Percentiles rank a stretch among this genome's conserved stretches.
These are phyloP conservation scores for Trichoderma sp. DNA, from an alignment of 2,329 filamentous ascomycete genomes.

Conservation along the genomic window DNA sequence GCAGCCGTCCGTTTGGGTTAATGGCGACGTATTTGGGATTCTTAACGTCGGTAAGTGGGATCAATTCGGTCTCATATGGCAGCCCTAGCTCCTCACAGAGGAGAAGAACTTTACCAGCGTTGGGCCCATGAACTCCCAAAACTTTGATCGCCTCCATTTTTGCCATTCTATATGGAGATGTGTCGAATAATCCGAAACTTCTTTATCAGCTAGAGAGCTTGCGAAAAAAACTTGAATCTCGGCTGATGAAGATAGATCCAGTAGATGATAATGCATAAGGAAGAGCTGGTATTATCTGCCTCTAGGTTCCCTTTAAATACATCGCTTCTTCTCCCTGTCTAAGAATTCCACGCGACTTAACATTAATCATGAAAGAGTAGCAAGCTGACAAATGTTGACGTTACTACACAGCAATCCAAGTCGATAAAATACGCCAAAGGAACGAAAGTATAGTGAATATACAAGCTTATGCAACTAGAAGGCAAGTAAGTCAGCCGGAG, in stretches of 20 bases:
- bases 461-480: background rate
- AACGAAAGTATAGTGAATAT: background rate
- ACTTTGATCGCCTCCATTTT: slow-evolving; percentile 17
- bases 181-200: background rate
- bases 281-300: background rate
- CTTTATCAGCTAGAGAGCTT: background rate
- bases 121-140: slow-evolving; percentile 34
- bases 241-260: background rate
- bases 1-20: slow-evolving; percentile 44
- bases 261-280: background rate
- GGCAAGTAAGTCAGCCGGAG: slow-evolving; percentile 6
- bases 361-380: background rate
- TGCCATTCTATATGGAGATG: background rate
- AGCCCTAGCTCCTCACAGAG: slow-evolving; percentile 44
- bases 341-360: background rate
- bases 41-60: slow-evolving; percentile 31
- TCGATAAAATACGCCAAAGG: background rate
- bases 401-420: background rate
- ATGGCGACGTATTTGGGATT: slow-evolving; percentile 38
- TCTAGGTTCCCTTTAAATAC: background rate
- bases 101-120: slow-evolving; percentile 42
- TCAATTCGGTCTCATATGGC: slow-evolving; percentile 40
- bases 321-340: background rate
- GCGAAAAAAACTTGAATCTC: background rate
- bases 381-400: background rate